Base-by-base conservation (phyloP, 176 grass and related monocot genomes). In the Rhynchospora tenuis region DNA sequence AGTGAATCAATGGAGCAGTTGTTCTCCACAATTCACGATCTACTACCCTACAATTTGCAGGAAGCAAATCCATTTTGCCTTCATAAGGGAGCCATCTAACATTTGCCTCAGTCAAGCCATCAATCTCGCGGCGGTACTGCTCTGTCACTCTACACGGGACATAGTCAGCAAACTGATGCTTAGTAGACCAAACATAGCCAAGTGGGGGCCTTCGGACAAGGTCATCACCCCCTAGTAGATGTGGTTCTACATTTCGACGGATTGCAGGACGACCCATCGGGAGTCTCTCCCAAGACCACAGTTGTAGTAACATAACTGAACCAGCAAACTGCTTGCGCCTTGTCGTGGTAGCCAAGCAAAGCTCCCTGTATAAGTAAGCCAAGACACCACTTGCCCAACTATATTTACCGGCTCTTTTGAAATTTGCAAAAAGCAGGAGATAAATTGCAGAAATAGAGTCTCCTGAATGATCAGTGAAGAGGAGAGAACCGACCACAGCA, bases 231-330 rank as follows among this genome's bases (percentile, higher is more conserved):
- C 78, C 78, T 11, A 81, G 43, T 81, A 43, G 38, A 46, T 29
- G 78, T 81, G 4, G n/a, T 61, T 58, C 9, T 17, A 47, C 43
- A 8, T 61, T 61, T 61, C 16, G 26, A 1, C 78, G 57, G 38
- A 55, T 7, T 45, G 16, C 52, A 0, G 58, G 78, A 38, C 78
- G 13, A 10, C 78, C 58, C 26, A 81, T 45, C 8, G 55, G 56
- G 19, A 81, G 59, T 9, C 78, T 59, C 28, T 81, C 79, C 79
- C 79, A 81, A 64, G 58, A 59, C 79, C 78, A 81, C 23, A 81
- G 52, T 24, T 81, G 79, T 24, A 81, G 79, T 31, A 81, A 45
- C 44, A 48, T 62, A 81, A 81, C 44, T 45, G 79, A 62, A 15
- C 79, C 79, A 7, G 57, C 79, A 42, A 81, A 62, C 23, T 81